Conservation (phyloP, 768 basidiomycete genomes). For the Tylopilus sp. region DNA sequence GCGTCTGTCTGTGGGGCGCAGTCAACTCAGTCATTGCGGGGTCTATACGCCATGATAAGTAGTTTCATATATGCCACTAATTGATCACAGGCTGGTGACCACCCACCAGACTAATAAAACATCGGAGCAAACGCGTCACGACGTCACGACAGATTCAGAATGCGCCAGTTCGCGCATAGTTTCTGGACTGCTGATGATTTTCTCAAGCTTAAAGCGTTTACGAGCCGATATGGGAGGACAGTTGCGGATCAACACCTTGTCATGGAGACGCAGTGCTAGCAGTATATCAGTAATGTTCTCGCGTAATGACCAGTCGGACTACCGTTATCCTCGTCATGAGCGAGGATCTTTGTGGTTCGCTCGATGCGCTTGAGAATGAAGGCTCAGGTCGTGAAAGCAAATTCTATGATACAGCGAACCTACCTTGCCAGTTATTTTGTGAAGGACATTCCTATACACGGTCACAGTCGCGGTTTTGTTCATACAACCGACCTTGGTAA, state of each 20-base stretch:
- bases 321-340: conserved; percentile 75
- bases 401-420: conserved; percentile 14
- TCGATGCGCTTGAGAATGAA: conserved; percentile 59
- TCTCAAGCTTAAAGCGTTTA: conserved; percentile 73
- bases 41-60: not conserved
- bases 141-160: conserved; percentile 1
- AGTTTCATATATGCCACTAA: not conserved
- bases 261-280: conserved; percentile 61
- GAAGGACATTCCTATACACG: conserved; percentile 69
- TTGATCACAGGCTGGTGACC: not conserved
- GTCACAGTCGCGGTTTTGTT: conserved; percentile 82
- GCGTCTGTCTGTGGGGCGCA: not conserved
- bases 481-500: conserved; percentile 82
- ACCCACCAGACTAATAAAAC: not conserved
- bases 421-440: conserved; percentile 76
- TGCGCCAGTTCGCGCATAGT: conserved; percentile 47
- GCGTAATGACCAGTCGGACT: conserved; percentile 8
- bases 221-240: conserved; percentile 77
- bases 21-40: not conserved
- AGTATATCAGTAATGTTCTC: conserved; percentile 5
- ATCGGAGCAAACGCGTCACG: not conserved
- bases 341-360: conserved; percentile 72
- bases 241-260: conserved; percentile 74
- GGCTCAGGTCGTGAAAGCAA: not conserved
- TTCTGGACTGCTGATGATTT: conserved; percentile 65